Evolutionary conservation across 139 green algal species (phyloP).

Genomic region (Nannochloris sp.): DNA sequence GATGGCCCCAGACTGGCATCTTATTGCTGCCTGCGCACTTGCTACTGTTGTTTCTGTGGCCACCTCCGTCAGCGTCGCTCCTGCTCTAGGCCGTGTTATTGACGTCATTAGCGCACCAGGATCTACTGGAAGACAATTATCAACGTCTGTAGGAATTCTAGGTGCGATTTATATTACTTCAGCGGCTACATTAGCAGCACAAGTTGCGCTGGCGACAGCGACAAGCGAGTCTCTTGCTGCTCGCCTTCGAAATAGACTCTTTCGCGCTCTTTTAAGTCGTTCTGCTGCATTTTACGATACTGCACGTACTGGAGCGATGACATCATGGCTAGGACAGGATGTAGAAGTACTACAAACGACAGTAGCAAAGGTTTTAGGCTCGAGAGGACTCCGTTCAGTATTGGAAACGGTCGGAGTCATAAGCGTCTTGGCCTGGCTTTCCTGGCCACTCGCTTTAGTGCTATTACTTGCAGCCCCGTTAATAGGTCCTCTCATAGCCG

Average conservation of each 20-base stretch:
- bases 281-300: constrained; percentile 13
- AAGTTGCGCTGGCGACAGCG: constrained; percentile 16
- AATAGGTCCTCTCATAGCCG: constrained; percentile 13
- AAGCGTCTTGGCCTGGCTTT: constrained; percentile 6
- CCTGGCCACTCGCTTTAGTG: constrained; percentile 7
- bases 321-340: constrained; percentile 24
- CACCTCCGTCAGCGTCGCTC: constrained; percentile 10
- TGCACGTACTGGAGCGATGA: constrained; percentile 19
- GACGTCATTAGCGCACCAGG: constrained; percentile 21
- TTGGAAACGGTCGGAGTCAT: constrained; percentile 28
- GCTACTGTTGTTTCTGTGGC: constrained; percentile 8
- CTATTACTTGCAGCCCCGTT: constrained; percentile 24
- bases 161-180: constrained; percentile 11
- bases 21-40: not conserved
- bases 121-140: constrained; percentile 2
- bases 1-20: constrained; percentile 5
- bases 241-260: constrained; percentile 20
- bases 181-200: constrained; percentile 14
- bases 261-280: constrained; percentile 11
- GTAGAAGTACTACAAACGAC: constrained; percentile 30
- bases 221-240: constrained; percentile 16
- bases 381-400: constrained; percentile 13
- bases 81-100: constrained; percentile 14
- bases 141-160: constrained; percentile 11
- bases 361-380: constrained; percentile 27